Evolutionary conservation across 768 basidiomycete species (phyloP).

Genomic region (Daedaleopsis nitida): DNA sequence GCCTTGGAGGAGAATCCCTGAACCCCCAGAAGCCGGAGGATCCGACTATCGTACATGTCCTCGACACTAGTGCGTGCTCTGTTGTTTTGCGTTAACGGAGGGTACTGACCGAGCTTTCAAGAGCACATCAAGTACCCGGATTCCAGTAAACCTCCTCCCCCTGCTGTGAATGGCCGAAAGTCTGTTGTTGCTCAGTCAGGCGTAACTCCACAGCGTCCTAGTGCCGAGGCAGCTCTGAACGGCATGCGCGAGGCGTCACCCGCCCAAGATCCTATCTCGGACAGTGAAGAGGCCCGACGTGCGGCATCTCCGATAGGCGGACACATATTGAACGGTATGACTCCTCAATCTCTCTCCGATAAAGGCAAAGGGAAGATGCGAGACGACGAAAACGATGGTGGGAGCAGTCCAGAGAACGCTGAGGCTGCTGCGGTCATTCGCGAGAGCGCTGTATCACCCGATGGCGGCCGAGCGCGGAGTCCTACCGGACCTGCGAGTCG

Average conservation of each 20-base stretch:
- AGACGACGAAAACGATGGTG: constrained; percentile 51
- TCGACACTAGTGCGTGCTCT: constrained; percentile 84
- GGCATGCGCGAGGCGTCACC: constrained; percentile 70
- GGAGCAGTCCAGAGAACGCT: constrained; percentile 43
- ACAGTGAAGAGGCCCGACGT: constrained; percentile 61
- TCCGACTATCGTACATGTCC: constrained; percentile 78
- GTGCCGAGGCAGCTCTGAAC: constrained; percentile 30
- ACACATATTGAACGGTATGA: constrained; percentile 45
- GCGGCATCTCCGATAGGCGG: constrained; percentile 63
- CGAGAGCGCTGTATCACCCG: constrained; percentile 60
- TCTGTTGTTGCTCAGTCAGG: constrained; percentile 10
- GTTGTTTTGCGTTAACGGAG: neutral
- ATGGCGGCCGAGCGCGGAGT: constrained; percentile 60
- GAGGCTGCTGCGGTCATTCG: constrained; percentile 43
- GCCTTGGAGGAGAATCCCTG: constrained; percentile 93
- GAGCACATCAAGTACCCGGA: constrained; percentile 95
- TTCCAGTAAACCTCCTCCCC: constrained; percentile 45
- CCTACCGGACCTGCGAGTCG: constrained; percentile 49
- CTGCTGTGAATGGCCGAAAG: constrained; percentile 19
- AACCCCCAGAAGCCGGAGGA: constrained; percentile 75
- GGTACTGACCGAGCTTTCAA: constrained; percentile 29
- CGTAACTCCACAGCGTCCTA: constrained; percentile 1
- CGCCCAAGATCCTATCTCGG: constrained; percentile 38
- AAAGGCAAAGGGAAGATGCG: constrained; percentile 53
- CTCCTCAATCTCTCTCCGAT: constrained; percentile 37